phyloP scores from a whole-genome alignment of 257 asterid species.

The Cinchona pubescens region DNA sequence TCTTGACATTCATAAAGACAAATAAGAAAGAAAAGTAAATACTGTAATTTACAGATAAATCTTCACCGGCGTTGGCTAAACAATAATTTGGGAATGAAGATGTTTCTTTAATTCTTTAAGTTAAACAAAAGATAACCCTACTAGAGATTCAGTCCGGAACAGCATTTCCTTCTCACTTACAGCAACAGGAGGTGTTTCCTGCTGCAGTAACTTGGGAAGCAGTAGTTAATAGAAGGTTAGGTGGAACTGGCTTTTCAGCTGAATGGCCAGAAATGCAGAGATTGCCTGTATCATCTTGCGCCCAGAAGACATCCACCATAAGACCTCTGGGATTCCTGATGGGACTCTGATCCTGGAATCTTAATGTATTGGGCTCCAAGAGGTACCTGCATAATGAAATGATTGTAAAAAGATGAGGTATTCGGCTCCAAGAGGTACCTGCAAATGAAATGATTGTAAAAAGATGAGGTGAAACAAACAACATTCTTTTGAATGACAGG shows the following conservation, averaged over 20 bases:
- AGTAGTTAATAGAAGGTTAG: conserved; percentile 2
- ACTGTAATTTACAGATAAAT: too few species aligned
- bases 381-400: conserved; percentile 18
- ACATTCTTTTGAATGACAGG: too few species aligned
- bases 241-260: conserved; percentile 28
- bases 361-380: conserved; percentile 29
- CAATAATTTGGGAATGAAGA: background rate
- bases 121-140: background rate
- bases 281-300: conserved; percentile 31
- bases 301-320: conserved; percentile 39
- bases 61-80: too few species aligned
- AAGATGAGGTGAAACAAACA: too few species aligned
- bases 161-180: background rate
- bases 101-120: background rate
- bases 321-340: conserved; percentile 26
- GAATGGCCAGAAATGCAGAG: conserved; percentile 39
- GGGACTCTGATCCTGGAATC: conserved; percentile 28
- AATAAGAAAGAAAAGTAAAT: too few species aligned
- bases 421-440: conserved; percentile 32
- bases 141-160: background rate
- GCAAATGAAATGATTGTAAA: background rate
- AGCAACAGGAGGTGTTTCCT: too few species aligned
- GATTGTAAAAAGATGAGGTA: background rate
- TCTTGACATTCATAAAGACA: too few species aligned
- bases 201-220: background rate